These are phyloP conservation scores for Kwoniella pini DNA, from an alignment of 768 basidiomycete genomes.

Conservation along the genomic window DNA sequence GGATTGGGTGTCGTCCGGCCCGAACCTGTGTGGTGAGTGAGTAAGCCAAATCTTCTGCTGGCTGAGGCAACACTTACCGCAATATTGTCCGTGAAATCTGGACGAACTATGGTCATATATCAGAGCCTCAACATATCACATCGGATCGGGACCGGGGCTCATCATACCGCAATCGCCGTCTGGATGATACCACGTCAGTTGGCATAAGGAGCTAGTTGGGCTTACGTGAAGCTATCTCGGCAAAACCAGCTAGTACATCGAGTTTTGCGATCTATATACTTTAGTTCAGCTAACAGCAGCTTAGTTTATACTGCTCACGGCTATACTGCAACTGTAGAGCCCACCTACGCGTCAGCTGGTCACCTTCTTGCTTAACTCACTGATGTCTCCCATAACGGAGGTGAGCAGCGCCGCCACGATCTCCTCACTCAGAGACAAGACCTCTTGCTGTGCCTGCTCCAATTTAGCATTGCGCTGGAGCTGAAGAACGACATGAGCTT, in stretches of 20 bases:
- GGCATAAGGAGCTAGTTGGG: neutral
- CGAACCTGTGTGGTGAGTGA: conserved; percentile 61
- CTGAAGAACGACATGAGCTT: conserved; percentile 60
- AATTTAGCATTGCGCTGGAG: conserved; percentile 85
- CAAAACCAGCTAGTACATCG: conserved; percentile 88
- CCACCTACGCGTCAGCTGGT: conserved; percentile 30
- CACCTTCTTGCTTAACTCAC: conserved; percentile 55
- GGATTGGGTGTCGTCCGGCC: conserved; percentile 80
- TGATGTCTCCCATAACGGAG: conserved; percentile 69
- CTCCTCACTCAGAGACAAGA: conserved; percentile 78
- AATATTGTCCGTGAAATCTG: conserved; percentile 59
- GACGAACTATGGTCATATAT: conserved; percentile 70
- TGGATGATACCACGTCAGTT: too few relatives aligned
- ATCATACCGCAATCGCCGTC: conserved; percentile 18
- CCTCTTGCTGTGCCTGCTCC: conserved; percentile 88
- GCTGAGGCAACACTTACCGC: conserved; percentile 33
- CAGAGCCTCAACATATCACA: too few relatives aligned
- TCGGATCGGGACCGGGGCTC: too few relatives aligned
- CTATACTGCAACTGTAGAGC: conserved; percentile 88
- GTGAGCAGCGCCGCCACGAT: conserved; percentile 76
- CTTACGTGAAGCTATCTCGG: conserved; percentile 77
- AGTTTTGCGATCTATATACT: conserved; percentile 72
- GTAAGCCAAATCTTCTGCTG: neutral
- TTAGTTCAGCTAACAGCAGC: neutral
- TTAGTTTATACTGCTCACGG: conserved; percentile 58